Base-by-base conservation (phyloP, 2,329 filamentous ascomycete species). In the Hypoxylon sp. region DNA sequence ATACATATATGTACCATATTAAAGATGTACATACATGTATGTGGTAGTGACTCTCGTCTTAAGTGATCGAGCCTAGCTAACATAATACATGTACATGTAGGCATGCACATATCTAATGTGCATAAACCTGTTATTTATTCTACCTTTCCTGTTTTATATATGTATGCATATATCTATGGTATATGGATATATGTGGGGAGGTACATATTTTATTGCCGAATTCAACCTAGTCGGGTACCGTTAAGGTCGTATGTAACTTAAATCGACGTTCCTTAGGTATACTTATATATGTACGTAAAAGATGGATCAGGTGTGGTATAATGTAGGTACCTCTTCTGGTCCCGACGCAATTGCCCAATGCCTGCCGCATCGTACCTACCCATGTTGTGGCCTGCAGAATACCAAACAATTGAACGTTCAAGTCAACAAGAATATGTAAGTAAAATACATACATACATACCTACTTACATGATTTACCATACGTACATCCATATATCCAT, bases 341-440 rank as follows among this genome's bases (percentile, higher is more conserved):
- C 35, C 26, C 26, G 48, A 65, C 26, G 29, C 50, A 60, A 66
- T 66, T 66, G 58, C 48, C 63, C 58, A 52, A 53, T 48, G 35
- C 53, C 47, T 44, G 29, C 22, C 42, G 39, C 14, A 42, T 53
- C 39, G 35, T 57, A 50, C 33, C 24, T 56, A 57, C 53, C 53
- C 53, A 44, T 57, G 55, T 24, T 35, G 47, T 58, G 46, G 39
- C 33, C 48, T 52, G 54, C 42, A 53, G 48, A 42, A 59, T 52
- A 47, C 35, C 10, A 53, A 54, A 48, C 42, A 35, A 53, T 22
- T 22, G 19, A 22, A 22, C 19, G 3, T 33, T 52, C 11, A 63
- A 52, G 50, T 35, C 24, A 33, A 62, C 51, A 50, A 62, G 19
- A 62, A 48, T 22, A 22, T 1, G 3, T 22, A 51, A 48, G 37